Conservation (phyloP, 768 basidiomycete genomes). For the Coprinopsis sp. region DNA sequence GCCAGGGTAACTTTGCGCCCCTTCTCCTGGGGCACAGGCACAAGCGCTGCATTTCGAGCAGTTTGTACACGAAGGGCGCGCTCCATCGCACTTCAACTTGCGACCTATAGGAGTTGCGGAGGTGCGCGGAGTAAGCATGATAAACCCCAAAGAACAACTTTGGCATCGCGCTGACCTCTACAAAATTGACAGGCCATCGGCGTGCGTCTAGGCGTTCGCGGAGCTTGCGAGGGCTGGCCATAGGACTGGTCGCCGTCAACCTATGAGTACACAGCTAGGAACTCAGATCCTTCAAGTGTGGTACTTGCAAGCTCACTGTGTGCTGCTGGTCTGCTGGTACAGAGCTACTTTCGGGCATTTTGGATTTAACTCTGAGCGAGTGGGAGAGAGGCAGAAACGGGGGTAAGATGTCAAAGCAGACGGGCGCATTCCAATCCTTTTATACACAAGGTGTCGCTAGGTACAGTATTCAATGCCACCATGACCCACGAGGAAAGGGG, state of each 20-base stretch:
- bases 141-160: background rate
- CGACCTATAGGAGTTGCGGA: slow-evolving; percentile 42
- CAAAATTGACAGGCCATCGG: slow-evolving; percentile 76
- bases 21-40: slow-evolving; percentile 63
- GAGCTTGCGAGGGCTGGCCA: slow-evolving; percentile 11
- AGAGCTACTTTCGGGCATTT: no score
- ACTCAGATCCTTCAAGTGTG: no score
- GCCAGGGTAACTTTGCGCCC: slow-evolving; percentile 16
- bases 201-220: slow-evolving; percentile 39
- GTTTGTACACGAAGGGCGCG: slow-evolving; percentile 58
- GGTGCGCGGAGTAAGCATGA: slow-evolving; percentile 24
- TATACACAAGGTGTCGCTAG: no score
- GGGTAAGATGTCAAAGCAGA: no score
- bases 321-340: no score
- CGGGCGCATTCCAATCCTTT: no score
- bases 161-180: slow-evolving; percentile 22
- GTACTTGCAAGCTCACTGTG: no score
- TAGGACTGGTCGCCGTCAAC: background rate
- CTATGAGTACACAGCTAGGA: no score
- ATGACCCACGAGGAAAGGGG: no score
- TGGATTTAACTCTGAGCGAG: no score
- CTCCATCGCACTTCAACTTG: slow-evolving; percentile 62
- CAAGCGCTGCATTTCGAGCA: slow-evolving; percentile 61
- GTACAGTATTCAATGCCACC: no score
- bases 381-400: no score